Percentiles rank a stretch among this genome's conserved stretches.
These are phyloP conservation scores for Paramarasmius palmivorus DNA, from an alignment of 1,284 basidiomycete genomes.

Conservation along the genomic window DNA sequence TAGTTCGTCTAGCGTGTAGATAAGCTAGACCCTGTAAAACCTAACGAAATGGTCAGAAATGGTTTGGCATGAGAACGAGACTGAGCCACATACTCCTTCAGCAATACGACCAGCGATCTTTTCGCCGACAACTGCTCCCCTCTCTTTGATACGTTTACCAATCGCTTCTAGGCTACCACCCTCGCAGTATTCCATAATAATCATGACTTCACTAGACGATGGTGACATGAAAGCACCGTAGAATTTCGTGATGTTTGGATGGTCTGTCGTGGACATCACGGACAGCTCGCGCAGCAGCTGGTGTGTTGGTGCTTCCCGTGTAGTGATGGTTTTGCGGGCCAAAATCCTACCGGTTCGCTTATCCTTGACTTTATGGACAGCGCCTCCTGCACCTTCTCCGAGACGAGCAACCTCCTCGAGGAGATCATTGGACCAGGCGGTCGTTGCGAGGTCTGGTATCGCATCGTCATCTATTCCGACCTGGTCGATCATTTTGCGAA, in stretches of 20 bases:
- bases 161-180: slow-evolving; percentile 88
- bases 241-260: slow-evolving; percentile 90
- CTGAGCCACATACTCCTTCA: slow-evolving; percentile 67
- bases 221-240: slow-evolving; percentile 95
- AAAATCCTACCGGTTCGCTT: slow-evolving; percentile 76
- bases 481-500: slow-evolving; percentile 28
- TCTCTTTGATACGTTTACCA: slow-evolving; percentile 81
- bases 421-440: slow-evolving; percentile 65
- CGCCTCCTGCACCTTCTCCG: slow-evolving; percentile 95
- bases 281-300: slow-evolving; percentile 93
- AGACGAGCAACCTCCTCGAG: slow-evolving; percentile 76
- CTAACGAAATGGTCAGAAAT: slow-evolving; percentile 36
- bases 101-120: slow-evolving; percentile 91
- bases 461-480: slow-evolving; percentile 30
- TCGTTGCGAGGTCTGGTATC: slow-evolving; percentile 21
- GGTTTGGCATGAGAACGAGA: slow-evolving; percentile 4
- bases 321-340: slow-evolving; percentile 96
- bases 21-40: slow-evolving; percentile 91
- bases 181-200: slow-evolving; percentile 95
- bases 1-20: slow-evolving; percentile 88
- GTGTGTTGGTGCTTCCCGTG: slow-evolving; percentile 89
- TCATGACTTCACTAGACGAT: slow-evolving; percentile 90
- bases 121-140: slow-evolving; percentile 84
- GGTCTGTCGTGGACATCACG: slow-evolving; percentile 84
- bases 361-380: slow-evolving; percentile 90